phyloP scores from a whole-genome alignment of 202 grass and related monocot genomes.

The Dendrocalamus latiflorus region DNA sequence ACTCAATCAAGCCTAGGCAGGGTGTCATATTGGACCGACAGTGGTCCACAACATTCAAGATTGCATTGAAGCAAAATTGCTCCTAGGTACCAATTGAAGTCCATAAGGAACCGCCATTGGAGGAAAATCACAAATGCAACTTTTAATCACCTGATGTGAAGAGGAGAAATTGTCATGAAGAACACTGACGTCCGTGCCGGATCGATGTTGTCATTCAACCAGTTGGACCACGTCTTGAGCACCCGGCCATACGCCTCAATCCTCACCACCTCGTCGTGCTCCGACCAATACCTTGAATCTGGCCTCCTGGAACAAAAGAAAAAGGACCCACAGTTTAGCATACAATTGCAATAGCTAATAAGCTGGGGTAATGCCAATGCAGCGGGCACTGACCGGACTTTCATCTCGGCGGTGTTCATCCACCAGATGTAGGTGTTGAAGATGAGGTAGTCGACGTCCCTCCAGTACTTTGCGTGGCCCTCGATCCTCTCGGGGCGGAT shows the following conservation, averaged over 20 bases:
- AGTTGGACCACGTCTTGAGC: constrained; percentile 57
- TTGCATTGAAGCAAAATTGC: no score
- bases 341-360: no score
- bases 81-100: no score
- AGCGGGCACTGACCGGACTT: constrained; percentile 46
- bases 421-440: constrained; percentile 99
- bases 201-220: constrained; percentile 57
- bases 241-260: constrained; percentile 54
- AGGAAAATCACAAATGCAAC: no score
- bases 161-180: constrained; percentile 81
- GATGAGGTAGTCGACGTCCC: constrained; percentile 63
- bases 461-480: constrained; percentile 66
- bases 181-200: constrained; percentile 44
- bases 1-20: no score
- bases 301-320: no score
- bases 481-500: constrained; percentile 58
- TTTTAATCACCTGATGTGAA: constrained; percentile 72
- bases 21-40: no score
- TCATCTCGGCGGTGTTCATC: constrained; percentile 73
- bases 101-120: no score
- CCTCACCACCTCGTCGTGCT: constrained; percentile 60
- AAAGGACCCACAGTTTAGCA: no score
- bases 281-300: no score
- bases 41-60: no score
- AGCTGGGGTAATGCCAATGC: background rate